Percentiles rank a stretch among this genome's conserved stretches.
These are phyloP conservation scores for Symmetrospora coprosmae DNA, from an alignment of 768 basidiomycete species.

Conservation along the genomic window DNA sequence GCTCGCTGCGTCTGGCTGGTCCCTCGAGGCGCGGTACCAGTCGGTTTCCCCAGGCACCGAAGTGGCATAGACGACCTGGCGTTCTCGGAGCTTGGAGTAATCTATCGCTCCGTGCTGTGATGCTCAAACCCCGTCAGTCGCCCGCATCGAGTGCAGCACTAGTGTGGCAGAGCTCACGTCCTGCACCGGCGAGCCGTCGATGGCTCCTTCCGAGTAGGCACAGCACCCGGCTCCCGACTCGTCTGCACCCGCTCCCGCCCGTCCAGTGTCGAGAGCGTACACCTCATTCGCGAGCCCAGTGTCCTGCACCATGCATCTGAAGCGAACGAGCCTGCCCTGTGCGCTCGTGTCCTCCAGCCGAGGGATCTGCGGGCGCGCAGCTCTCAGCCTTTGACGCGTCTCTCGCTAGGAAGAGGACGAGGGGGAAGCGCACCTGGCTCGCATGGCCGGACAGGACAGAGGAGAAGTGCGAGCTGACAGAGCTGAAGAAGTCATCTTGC, in stretches of 20 bases:
- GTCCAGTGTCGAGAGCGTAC: conserved; percentile 18
- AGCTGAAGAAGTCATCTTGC: background rate
- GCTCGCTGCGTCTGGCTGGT: background rate
- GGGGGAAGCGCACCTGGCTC: background rate
- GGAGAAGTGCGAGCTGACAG: background rate
- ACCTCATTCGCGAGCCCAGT: conserved; percentile 32
- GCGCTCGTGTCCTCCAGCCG: background rate
- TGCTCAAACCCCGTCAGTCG: background rate
- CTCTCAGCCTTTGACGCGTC: no score
- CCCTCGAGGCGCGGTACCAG: conserved; percentile 22
- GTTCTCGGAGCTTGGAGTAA: conserved; percentile 32
- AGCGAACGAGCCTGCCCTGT: conserved; percentile 26
- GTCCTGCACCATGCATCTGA: conserved; percentile 35
- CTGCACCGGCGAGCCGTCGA: background rate
- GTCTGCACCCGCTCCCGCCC: conserved; percentile 22
- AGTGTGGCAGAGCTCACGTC: background rate
- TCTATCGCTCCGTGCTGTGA: conserved; percentile 25
- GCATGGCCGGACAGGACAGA: conserved; percentile 1
- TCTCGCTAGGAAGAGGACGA: no score
- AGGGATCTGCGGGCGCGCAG: conserved; percentile 17
- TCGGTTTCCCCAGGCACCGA: conserved; percentile 32
- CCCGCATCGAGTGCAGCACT: background rate
- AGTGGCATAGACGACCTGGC: conserved; percentile 31
- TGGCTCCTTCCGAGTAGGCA: conserved; percentile 6
- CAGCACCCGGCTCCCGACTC: background rate